Percentiles rank a stretch among this genome's conserved stretches.
These are phyloP conservation scores for Neonectria magnoliae DNA, from an alignment of 2,329 filamentous ascomycete genomes.

Conservation along the genomic window DNA sequence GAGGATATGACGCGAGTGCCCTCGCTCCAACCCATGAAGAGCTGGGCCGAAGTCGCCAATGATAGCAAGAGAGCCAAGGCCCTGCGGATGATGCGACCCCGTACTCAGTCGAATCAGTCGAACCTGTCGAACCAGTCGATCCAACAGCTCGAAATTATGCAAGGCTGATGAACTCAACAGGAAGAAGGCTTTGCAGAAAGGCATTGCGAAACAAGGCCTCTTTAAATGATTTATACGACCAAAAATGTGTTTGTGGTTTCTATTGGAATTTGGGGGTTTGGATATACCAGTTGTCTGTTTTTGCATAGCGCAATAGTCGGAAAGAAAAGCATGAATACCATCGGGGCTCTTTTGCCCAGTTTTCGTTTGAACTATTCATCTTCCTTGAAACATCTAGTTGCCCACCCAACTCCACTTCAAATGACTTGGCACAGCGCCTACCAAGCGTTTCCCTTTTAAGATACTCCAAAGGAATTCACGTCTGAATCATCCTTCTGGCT, in stretches of 20 bases:
- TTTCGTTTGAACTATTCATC: neutral
- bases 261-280: neutral
- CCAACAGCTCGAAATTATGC: constrained; percentile 16
- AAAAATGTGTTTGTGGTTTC: neutral
- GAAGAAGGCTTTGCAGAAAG: neutral
- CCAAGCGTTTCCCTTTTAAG: neutral
- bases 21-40: constrained; percentile 48
- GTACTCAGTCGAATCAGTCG: constrained; percentile 20
- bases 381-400: neutral
- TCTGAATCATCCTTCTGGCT: neutral
- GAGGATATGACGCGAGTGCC: constrained; percentile 41
- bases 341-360: neutral
- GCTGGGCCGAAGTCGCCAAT: constrained; percentile 54
- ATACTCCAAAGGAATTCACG: neutral
- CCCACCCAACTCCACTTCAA: neutral
- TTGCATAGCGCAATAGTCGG: constrained; percentile 6
- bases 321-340: constrained; percentile 7
- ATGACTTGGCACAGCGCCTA: neutral
- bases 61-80: constrained; percentile 33
- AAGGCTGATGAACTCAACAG: neutral
- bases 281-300: constrained; percentile 22
- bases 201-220: neutral
- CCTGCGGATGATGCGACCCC: constrained; percentile 26
- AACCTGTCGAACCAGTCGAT: neutral
- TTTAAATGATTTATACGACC: constrained; percentile 3